Conservation (phyloP, 805 yeast species). For the Wickerhamiella cacticola region DNA sequence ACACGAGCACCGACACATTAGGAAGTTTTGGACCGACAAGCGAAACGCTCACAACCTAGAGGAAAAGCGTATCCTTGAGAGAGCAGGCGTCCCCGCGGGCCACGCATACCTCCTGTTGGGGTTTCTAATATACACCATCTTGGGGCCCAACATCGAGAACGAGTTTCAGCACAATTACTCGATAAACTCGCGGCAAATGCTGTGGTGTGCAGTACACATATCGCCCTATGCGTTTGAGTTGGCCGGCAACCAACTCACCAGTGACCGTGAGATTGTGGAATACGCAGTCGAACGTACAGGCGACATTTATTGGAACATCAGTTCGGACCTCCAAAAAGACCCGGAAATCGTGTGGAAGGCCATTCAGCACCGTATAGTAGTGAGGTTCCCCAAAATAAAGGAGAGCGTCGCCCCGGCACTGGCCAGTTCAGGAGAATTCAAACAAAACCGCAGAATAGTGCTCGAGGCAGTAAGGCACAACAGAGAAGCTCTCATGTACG, state of each 20-base stretch:
- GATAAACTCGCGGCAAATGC: neutral
- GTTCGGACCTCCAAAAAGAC: neutral
- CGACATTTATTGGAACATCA: neutral
- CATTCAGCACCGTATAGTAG: neutral
- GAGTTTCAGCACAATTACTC: neutral
- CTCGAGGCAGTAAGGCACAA: neutral
- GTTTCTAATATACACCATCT: neutral
- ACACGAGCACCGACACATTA: neutral
- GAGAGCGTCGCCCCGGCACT: neutral
- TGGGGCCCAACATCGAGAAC: neutral
- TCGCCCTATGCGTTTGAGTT: neutral
- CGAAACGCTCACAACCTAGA: neutral
- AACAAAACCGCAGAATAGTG: neutral
- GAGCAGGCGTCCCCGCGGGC: neutral
- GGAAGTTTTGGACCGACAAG: neutral
- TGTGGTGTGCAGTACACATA: conserved; percentile 1
- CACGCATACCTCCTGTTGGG: neutral
- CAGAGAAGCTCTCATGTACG: neutral
- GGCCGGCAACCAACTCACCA: neutral
- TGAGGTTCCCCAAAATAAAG: neutral
- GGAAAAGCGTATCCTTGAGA: neutral
- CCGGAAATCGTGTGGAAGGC: neutral
- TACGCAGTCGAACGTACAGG: neutral
- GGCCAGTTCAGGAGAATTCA: neutral
- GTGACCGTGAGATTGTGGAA: neutral